phyloP scores from a whole-genome alignment of 441 rosid species.

The Omphalea diandra region DNA sequence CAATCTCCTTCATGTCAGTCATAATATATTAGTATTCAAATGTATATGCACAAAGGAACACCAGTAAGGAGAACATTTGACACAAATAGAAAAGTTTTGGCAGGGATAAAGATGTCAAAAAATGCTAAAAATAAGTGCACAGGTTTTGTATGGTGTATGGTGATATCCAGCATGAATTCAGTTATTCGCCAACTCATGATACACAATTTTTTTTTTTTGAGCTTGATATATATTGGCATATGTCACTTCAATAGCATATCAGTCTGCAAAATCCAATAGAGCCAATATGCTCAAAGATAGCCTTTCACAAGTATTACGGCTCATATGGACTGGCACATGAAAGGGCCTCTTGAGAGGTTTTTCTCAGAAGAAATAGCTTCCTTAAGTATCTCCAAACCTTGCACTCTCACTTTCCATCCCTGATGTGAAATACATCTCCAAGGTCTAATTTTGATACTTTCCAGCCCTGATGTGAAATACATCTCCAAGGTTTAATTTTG shows the following conservation, averaged over 20 bases:
- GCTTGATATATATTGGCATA: background rate
- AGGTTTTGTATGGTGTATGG: background rate
- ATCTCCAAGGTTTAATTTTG: background rate
- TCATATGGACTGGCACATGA: too few relatives aligned
- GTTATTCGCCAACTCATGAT: background rate
- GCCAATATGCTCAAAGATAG: background rate
- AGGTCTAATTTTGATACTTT: conserved; percentile 4
- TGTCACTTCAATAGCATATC: background rate
- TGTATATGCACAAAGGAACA: background rate
- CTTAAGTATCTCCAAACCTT: background rate
- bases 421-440: background rate
- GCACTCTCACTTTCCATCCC: background rate
- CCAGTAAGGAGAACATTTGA: background rate
- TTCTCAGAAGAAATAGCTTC: background rate
- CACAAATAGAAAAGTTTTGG: background rate
- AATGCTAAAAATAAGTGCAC: background rate
- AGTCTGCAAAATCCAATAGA: background rate
- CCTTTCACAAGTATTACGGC: background rate
- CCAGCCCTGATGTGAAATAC: background rate
- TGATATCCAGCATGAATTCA: conserved; percentile 5
- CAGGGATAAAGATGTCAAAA: background rate
- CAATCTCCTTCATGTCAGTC: background rate
- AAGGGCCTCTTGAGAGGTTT: background rate
- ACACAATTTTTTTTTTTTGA: background rate
- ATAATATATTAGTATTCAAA: background rate